phyloP scores from a whole-genome alignment of 106 monocot genomes.

The Dendrobium huoshanense region DNA sequence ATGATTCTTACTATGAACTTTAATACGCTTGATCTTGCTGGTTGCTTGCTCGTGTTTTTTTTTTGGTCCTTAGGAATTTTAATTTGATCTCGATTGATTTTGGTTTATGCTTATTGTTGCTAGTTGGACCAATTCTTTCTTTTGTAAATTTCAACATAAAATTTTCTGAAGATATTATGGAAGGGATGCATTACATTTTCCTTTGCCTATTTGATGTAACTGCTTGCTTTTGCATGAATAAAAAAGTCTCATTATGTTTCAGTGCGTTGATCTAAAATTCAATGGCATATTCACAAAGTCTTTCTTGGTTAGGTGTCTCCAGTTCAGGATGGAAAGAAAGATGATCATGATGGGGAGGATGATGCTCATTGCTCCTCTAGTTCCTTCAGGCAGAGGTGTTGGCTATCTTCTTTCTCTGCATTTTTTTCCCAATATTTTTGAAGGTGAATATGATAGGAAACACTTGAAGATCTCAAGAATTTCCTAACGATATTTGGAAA shows the following conservation, averaged over 20 bases:
- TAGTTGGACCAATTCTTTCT: neutral
- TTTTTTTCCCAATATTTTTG: neutral
- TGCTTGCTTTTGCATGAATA: neutral
- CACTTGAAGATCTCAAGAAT: too few relatives aligned
- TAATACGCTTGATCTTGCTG: neutral
- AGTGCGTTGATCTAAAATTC: neutral
- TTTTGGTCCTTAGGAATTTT: too few relatives aligned
- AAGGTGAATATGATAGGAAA: neutral
- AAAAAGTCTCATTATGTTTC: neutral
- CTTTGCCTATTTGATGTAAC: neutral
- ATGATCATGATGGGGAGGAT: conserved; percentile 30
- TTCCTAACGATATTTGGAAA: too few relatives aligned
- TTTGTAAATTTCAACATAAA: neutral
- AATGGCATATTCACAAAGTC: neutral
- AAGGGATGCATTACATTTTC: neutral
- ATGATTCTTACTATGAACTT: neutral
- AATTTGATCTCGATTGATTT: too few relatives aligned
- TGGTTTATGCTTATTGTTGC: neutral
- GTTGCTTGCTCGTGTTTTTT: too few relatives aligned
- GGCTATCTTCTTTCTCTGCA: conserved; percentile 5
- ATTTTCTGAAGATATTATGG: neutral
- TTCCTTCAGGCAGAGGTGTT: conserved; percentile 24
- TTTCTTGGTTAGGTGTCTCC: conserved; percentile 40
- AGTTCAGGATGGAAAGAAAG: conserved; percentile 31
- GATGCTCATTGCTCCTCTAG: conserved; percentile 30